phyloP scores from a whole-genome alignment of 2,329 filamentous ascomycete genomes.

The Lojkania enalia region DNA sequence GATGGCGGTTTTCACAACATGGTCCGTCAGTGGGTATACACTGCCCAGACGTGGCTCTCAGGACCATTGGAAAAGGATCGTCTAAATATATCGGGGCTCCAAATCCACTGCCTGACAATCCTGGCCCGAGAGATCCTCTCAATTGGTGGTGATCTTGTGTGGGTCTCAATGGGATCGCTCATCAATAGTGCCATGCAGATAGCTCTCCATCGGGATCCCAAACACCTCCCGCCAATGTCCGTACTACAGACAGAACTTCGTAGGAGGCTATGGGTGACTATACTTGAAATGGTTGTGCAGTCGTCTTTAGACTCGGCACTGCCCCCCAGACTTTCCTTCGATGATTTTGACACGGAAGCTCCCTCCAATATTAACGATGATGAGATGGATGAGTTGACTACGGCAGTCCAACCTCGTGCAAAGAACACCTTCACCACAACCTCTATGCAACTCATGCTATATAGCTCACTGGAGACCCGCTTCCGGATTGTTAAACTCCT shows the following conservation, averaged over 20 bases:
- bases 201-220: slow-evolving; percentile 45
- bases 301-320: slow-evolving; percentile 9
- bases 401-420: slow-evolving; percentile 18
- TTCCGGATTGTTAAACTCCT: slow-evolving; percentile 21
- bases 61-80: slow-evolving; percentile 39
- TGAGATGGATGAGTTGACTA: slow-evolving; percentile 24
- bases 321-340: slow-evolving; percentile 29
- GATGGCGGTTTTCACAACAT: slow-evolving; percentile 37
- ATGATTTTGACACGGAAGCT: slow-evolving; percentile 38
- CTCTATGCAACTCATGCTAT: not conserved
- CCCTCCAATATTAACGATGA: slow-evolving; percentile 23
- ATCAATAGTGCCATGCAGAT: slow-evolving; percentile 44
- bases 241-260: slow-evolving; percentile 40
- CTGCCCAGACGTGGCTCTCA: slow-evolving; percentile 40
- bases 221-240: slow-evolving; percentile 34
- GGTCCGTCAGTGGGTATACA: slow-evolving; percentile 7
- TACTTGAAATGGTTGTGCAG: slow-evolving; percentile 43
- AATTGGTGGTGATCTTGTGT: slow-evolving; percentile 41
- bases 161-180: slow-evolving; percentile 42
- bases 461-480: slow-evolving; percentile 18
- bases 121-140: slow-evolving; percentile 38
- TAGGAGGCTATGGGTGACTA: slow-evolving; percentile 47
- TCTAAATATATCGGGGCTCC: slow-evolving; percentile 35
- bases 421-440: not conserved
- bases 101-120: slow-evolving; percentile 40